Evolutionary conservation across 2,329 filamentous ascomycete species (phyloP).

Genomic region (Hypomyces perniciosus): DNA sequence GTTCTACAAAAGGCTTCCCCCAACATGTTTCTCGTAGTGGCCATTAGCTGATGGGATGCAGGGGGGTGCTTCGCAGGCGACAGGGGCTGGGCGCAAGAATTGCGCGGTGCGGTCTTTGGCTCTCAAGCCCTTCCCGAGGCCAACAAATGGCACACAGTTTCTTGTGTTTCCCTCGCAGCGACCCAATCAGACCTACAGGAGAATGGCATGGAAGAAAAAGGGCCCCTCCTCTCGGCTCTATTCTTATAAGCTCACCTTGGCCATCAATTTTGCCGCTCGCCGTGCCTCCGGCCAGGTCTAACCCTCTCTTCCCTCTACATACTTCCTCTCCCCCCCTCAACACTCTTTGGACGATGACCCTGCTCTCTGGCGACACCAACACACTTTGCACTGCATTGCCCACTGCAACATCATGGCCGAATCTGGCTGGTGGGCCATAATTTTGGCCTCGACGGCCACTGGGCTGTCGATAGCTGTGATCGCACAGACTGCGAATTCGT

Average conservation of each 20-base stretch:
- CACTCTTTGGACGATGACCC: background rate
- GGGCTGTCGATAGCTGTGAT: slow-evolving; percentile 50
- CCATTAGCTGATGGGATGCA: slow-evolving; percentile 8
- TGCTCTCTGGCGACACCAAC: slow-evolving; percentile 9
- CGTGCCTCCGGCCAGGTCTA: background rate
- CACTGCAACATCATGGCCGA: slow-evolving; percentile 41
- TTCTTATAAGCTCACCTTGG: slow-evolving; percentile 1
- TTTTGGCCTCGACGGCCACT: slow-evolving; percentile 53
- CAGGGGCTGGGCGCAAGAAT: background rate
- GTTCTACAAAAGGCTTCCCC: slow-evolving; percentile 3
- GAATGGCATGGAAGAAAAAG: background rate
- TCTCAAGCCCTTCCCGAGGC: slow-evolving; percentile 3
- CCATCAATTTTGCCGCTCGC: slow-evolving; percentile 1
- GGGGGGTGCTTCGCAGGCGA: slow-evolving; percentile 1
- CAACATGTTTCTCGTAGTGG: slow-evolving; percentile 1
- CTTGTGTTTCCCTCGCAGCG: background rate
- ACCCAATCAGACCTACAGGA: slow-evolving; percentile 5
- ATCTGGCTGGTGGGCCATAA: slow-evolving; percentile 48
- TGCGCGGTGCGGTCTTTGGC: background rate
- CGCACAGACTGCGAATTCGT: slow-evolving; percentile 45
- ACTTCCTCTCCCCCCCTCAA: background rate
- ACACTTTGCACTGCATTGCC: slow-evolving; percentile 14
- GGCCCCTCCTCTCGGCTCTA: slow-evolving; percentile 4
- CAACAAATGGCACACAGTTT: background rate
- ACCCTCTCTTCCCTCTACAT: background rate